Conservation (phyloP, 176 grass and related monocot species). For the Paspalum notatum region DNA sequence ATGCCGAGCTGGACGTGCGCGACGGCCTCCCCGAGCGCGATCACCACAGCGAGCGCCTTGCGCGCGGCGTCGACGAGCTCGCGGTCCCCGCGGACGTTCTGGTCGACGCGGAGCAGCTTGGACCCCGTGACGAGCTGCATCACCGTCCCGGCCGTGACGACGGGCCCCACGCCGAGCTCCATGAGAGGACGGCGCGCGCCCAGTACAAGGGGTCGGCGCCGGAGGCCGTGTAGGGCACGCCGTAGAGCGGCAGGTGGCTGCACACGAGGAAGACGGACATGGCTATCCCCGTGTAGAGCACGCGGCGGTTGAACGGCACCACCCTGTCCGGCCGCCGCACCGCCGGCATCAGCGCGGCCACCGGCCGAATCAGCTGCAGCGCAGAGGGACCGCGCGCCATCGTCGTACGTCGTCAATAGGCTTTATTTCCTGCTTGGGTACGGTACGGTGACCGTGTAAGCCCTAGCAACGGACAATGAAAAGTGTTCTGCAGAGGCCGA, state of each 20-base stretch:
- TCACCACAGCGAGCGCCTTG: background rate
- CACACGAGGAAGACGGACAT: conserved; percentile 13
- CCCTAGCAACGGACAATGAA: too few relatives aligned
- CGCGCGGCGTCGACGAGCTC: background rate
- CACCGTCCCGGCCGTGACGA: background rate
- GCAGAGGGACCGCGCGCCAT: background rate
- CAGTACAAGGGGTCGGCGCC: conserved; percentile 3
- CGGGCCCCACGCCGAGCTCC: conserved; percentile 30
- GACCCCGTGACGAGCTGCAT: background rate
- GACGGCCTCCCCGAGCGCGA: conserved; percentile 2
- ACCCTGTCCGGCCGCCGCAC: background rate
- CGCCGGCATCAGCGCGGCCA: background rate
- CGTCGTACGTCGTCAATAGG: too few relatives aligned
- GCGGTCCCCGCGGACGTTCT: background rate
- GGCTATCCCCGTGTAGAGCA: conserved; percentile 15
- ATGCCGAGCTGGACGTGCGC: background rate
- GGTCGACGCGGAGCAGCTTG: background rate
- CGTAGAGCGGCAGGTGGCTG: conserved; percentile 27
- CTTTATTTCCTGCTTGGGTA: too few relatives aligned
- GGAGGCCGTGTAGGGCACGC: conserved; percentile 7
- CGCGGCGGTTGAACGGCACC: background rate
- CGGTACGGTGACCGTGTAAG: too few relatives aligned
- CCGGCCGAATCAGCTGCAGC: conserved; percentile 7
- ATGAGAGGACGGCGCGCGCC: conserved; percentile 26
- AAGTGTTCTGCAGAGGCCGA: too few relatives aligned